Evolutionary conservation across 306 rosid species (phyloP), one percentile per base, ranked within the genome.

Genomic region (Vigna angularis): DNA sequence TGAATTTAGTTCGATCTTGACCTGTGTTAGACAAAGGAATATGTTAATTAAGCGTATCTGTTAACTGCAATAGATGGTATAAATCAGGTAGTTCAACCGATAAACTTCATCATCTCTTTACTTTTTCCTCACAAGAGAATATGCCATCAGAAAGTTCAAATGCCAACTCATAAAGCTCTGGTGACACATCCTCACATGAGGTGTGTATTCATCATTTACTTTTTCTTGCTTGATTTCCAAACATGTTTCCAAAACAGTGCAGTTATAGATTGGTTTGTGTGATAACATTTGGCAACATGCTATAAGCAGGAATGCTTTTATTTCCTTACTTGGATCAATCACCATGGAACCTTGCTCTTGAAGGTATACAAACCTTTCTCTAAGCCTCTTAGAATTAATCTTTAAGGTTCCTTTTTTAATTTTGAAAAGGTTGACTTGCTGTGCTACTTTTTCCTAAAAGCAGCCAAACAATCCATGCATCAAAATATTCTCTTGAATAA

Each of bases 161-260:
- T 38, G 58, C 85, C 89, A 88, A 36, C 94, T 86, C 88, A 83
- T 66, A 86, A 88, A 74, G 86, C 80, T 70, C 61, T 83, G 70
- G 45, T 76, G 75, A 82, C 22, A 65, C 84, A 81, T 77, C 76
- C 79, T 70, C 86, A 66, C 83, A 61, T 38, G 20, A 24, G 30
- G 20, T 66, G 50, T 44, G 53, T 44, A 55, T 50, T 3, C 28
- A 62, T 28, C 40, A 3, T 76, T 64, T 34, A 65, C 73, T 17
- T 65, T 76, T 51, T 22, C 16, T 0, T 6, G 28, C 17, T 38
- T 63, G 8, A 63, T 63, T 63, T 34, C 69, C 36, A 34, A 32
- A 62, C 14, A 45, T 2, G 6, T 62, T 32, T 62, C 22, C 13
- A 62, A 59, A 61, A 36, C 4, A n/a, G 26, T 30, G 22, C 68